phyloP scores from a whole-genome alignment of 2,329 filamentous ascomycete species.

The Fusarium stilboides region DNA sequence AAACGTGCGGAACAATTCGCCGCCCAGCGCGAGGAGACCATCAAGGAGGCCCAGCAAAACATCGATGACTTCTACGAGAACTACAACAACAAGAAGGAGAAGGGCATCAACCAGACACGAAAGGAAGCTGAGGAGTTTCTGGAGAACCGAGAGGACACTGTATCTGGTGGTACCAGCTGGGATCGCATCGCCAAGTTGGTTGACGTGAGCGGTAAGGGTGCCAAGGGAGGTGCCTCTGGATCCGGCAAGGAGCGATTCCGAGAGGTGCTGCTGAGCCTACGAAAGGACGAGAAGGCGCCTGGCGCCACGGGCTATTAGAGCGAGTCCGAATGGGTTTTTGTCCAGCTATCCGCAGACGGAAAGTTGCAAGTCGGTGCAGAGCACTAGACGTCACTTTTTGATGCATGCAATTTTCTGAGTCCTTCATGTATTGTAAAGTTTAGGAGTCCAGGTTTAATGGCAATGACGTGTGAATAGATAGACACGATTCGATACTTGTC shows the following conservation, averaged over 20 bases:
- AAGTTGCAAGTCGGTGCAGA: constrained; percentile 40
- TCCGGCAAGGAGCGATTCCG: constrained; percentile 97
- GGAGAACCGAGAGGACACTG: constrained; percentile 89
- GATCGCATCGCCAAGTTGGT: constrained; percentile 97
- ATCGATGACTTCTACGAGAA: constrained; percentile 99
- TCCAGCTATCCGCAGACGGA: constrained; percentile 15
- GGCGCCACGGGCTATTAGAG: constrained; percentile 74
- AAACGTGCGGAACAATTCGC: constrained; percentile 89
- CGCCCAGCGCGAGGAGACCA: constrained; percentile 85
- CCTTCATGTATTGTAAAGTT: constrained; percentile 52
- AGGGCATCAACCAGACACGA: constrained; percentile 87
- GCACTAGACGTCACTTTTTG: constrained; percentile 40
- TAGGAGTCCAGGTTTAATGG: constrained; percentile 53
- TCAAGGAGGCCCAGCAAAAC: constrained; percentile 91
- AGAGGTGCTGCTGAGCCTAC: constrained; percentile 87
- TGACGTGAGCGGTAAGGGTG: constrained; percentile 95
- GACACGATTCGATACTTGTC: constrained; percentile 35
- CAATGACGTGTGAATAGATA: constrained; percentile 51
- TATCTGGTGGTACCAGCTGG: constrained; percentile 96
- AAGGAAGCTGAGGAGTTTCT: constrained; percentile 96
- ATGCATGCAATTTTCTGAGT: constrained; percentile 45
- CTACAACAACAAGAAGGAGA: constrained; percentile 98
- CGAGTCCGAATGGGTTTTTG: constrained; percentile 20
- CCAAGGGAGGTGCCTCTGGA: constrained; percentile 86
- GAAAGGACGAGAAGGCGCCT: constrained; percentile 91